Percentiles rank a stretch among this genome's conserved stretches.
These are phyloP conservation scores for Xylariales sp. DNA, from an alignment of 2,329 filamentous ascomycete species.

Conservation along the genomic window DNA sequence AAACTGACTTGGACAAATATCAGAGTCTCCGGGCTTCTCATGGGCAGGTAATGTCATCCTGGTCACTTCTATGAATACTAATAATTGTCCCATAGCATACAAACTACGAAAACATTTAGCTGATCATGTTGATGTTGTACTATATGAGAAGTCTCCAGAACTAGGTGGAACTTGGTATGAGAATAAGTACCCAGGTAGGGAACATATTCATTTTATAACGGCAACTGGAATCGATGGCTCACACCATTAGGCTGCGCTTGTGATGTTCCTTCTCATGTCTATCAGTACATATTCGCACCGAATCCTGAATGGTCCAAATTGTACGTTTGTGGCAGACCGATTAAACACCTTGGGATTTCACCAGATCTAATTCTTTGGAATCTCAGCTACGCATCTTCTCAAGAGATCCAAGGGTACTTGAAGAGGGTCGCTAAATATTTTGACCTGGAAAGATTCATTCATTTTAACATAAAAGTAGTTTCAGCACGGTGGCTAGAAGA, in stretches of 20 bases:
- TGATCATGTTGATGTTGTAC: too few species aligned
- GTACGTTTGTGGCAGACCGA: neutral
- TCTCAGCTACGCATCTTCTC: neutral
- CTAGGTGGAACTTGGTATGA: constrained; percentile 2
- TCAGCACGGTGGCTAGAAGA: neutral
- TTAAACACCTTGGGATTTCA: too few species aligned
- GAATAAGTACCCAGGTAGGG: neutral
- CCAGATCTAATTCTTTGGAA: neutral
- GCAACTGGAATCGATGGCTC: neutral
- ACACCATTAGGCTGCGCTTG: neutral
- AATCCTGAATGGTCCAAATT: constrained; percentile 1
- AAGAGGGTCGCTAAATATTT: neutral
- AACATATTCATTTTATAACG: neutral
- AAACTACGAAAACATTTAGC: too few species aligned
- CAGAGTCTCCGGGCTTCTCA: too few species aligned
- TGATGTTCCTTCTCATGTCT: constrained; percentile 2
- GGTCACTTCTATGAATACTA: too few species aligned
- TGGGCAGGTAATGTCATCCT: too few species aligned
- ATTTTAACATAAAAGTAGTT: neutral
- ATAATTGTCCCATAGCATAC: too few species aligned
- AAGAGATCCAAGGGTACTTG: neutral
- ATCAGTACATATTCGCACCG: constrained; percentile 1
- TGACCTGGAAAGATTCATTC: neutral
- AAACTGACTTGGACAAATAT: too few species aligned
- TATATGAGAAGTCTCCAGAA: constrained; percentile 2